Evolutionary conservation across 805 yeast species (phyloP), one percentile per base, ranked within the genome.

Genomic region (Torulaspora maleeae): DNA sequence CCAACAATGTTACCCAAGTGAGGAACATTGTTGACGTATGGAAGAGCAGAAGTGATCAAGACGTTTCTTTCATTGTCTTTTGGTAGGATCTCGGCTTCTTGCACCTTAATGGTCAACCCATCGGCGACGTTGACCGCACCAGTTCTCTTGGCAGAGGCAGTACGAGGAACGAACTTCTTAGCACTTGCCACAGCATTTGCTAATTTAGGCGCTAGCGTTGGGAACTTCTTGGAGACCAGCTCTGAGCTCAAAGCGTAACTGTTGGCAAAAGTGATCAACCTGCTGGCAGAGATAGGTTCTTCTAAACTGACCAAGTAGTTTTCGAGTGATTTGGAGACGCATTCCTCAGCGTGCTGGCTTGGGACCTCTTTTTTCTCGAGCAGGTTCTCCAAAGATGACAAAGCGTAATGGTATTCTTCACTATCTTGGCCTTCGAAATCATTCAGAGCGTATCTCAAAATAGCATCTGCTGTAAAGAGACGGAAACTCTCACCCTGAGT

Each of bases 1-100:
- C 99, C 99, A 45, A 93, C 81, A 55, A 93, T 89, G 71, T 93
- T 93, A 60, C 99, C 99, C 65, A 93, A 76, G 70, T 93, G 99
- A 36, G 99, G 99, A 42, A 93, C 99, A 63, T 93, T 93, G 71
- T 93, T 93, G 44, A 93, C 99, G 59, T 93, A 93, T 9, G 99
- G 99, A 59, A 93, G 77, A 27, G 99, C 98, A 20, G 98, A 90
- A 1, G 98, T 91, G 61, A 93, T 82, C 56, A 93, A 72, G 45
- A 91, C 78, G 68, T 93, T 93, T 61, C 84, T 78, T 69, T 85
- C 85, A 45, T 76, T 77, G 19, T 76, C 72, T 55, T 78, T 78
- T 47, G 98, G 99, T 41, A 76, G 56, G 51, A 83, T 75, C 41
- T 74, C 75, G 28, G 48, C 55, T 5, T 50, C 58, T 32, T 53